These are phyloP conservation scores for Pezicula carpinea DNA, from an alignment of 2,329 filamentous ascomycete species.

Conservation along the genomic window DNA sequence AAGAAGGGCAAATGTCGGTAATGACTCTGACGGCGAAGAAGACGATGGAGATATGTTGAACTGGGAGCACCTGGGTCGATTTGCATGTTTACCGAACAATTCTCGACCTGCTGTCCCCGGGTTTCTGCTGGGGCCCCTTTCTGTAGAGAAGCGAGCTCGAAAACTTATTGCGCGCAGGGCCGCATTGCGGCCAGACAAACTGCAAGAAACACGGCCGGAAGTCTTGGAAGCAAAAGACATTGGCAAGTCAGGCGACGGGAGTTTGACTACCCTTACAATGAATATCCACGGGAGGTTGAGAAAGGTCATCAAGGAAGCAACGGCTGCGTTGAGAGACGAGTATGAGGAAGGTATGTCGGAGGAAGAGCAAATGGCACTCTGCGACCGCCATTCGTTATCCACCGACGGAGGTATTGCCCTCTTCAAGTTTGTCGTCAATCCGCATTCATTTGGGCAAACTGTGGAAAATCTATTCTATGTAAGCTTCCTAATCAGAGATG, in stretches of 20 bases:
- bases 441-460: constrained; percentile 84
- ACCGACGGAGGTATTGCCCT: constrained; percentile 69
- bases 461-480: constrained; percentile 97
- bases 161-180: constrained; percentile 67
- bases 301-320: constrained; percentile 40
- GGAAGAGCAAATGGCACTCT: constrained; percentile 36
- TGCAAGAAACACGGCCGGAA: constrained; percentile 70
- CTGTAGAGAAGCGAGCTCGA: constrained; percentile 78
- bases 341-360: constrained; percentile 41
- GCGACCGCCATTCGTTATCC: constrained; percentile 62
- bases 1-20: constrained; percentile 35
- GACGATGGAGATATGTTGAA: constrained; percentile 75
- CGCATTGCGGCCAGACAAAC: constrained; percentile 58
- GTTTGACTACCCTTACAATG: constrained; percentile 73
- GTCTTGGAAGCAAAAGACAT: constrained; percentile 73
- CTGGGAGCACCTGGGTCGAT: constrained; percentile 78
- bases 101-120: constrained; percentile 71
- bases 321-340: constrained; percentile 39
- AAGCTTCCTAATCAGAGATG: constrained; percentile 89
- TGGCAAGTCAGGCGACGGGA: constrained; percentile 68
- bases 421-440: constrained; percentile 87
- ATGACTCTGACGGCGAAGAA: constrained; percentile 60
- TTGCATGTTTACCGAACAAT: constrained; percentile 69
- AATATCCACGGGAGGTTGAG: constrained; percentile 63
- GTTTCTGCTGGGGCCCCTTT: constrained; percentile 84